Conservation (phyloP, 345 rosid species). For the Rhizophora apiculata region DNA sequence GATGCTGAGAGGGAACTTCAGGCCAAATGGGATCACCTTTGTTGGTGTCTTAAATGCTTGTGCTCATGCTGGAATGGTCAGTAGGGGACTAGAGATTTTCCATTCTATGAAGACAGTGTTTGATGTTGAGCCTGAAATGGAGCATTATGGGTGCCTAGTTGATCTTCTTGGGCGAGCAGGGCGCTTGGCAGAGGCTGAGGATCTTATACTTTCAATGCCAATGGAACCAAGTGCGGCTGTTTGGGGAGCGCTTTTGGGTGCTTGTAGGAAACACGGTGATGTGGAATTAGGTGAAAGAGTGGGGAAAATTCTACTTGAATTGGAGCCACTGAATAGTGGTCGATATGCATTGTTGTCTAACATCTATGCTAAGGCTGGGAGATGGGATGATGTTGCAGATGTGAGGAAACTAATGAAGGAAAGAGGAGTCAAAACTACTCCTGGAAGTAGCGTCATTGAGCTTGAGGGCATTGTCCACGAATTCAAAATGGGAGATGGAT, state of each 20-base stretch:
- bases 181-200: conserved; percentile 35
- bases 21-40: conserved; percentile 39
- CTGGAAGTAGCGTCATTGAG: conserved; percentile 37
- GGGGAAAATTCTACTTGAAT: conserved; percentile 35
- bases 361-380: conserved; percentile 43
- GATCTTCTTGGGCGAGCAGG: conserved; percentile 45
- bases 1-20: conserved; percentile 32
- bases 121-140: conserved; percentile 34
- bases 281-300: conserved; percentile 37
- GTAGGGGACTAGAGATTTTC: conserved; percentile 27
- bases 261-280: conserved; percentile 40
- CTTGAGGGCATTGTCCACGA: conserved; percentile 34
- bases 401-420: conserved; percentile 44
- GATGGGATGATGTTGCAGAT: conserved; percentile 38
- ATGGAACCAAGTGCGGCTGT: conserved; percentile 40
- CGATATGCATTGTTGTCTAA: conserved; percentile 42
- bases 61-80: conserved; percentile 40
- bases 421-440: conserved; percentile 39
- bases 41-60: conserved; percentile 38
- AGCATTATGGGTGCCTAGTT: conserved; percentile 47
- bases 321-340: conserved; percentile 45
- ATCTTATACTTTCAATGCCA: conserved; percentile 35
- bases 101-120: conserved; percentile 28
- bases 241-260: conserved; percentile 44
- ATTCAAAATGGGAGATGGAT: conserved; percentile 41